Base-by-base conservation (phyloP, 1,284 basidiomycete species). In the Sanguinoderma infundibulare region DNA sequence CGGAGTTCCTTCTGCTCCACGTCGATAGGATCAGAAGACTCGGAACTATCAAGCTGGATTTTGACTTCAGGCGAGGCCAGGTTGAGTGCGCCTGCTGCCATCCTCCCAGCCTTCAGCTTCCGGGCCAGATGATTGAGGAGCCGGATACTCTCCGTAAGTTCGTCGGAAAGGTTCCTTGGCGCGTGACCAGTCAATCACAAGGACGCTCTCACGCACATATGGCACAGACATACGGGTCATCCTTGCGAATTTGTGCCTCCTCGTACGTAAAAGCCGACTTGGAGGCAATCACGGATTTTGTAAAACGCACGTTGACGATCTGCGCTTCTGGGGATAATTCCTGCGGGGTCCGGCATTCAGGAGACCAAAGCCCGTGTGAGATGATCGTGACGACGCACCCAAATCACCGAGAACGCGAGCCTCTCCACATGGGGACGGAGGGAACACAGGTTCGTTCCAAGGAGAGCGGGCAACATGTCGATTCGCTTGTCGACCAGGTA, bases 401-500 rank as follows among this genome's bases (percentile, higher is more conserved):
- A 99, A 52, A 99, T 93, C 5, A 90, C 93, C 0, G 95, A 96
- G 75, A 99, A 99, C 0, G 98, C 98, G 34, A 99, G 78, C 38
- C 98, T 83, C 78, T 99, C 98, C 3, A 99, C 97, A 70, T 92
- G 86, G 0, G 97, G 96, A 42, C 97, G 82, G 47, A 99, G 81
- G 1, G 96, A 98, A 74, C 98, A 99, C 7, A 99, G 79, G 70
- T 99, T 99, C 2, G 98, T 99, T 1, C 98, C 98, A 9, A 99
- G 83, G 9, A 99, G 81, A 17, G 91, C 83, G 0, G 98, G 98
- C 56, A 99, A 83, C 98, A 99, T 99, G 79, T 99, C 98, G 59
- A 99, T 97, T 39, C 98, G 91, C 78, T 97, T 98, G 81, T 99
- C 98, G 2, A 99, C 98, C 5, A 99, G 86, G 74, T 99, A 99